Conservation (phyloP, 768 basidiomycete genomes). For the Suillus weaverae region DNA sequence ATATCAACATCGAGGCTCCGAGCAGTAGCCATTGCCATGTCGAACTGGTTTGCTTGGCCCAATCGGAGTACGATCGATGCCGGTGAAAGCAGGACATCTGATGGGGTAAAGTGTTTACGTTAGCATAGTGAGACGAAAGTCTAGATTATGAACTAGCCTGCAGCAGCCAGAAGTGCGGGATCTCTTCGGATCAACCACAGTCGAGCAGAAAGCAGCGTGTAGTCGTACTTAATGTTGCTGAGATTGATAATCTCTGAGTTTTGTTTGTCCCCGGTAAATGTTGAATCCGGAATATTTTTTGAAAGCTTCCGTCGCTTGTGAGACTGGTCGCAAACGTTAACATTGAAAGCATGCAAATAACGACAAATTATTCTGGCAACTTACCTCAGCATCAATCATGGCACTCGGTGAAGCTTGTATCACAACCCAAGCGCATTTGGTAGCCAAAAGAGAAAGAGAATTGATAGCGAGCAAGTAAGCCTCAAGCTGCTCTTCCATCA, state of each 20-base stretch:
- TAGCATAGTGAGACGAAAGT: background rate
- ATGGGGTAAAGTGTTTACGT: slow-evolving; percentile 21
- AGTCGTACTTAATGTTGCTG: slow-evolving; percentile 76
- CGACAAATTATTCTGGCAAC: slow-evolving; percentile 18
- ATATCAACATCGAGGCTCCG: slow-evolving; percentile 80
- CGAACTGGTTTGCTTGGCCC: slow-evolving; percentile 77
- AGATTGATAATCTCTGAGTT: slow-evolving; percentile 81
- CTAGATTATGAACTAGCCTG: slow-evolving; percentile 50
- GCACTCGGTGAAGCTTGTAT: slow-evolving; percentile 55
- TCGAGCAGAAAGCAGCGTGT: slow-evolving; percentile 73
- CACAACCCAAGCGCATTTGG: slow-evolving; percentile 81
- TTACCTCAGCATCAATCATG: slow-evolving; percentile 47
- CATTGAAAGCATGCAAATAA: slow-evolving; percentile 15
- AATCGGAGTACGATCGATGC: slow-evolving; percentile 73
- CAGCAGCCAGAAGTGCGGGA: slow-evolving; percentile 56
- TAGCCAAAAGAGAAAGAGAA: slow-evolving; percentile 78
- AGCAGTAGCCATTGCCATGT: slow-evolving; percentile 75
- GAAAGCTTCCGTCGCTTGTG: slow-evolving; percentile 73
- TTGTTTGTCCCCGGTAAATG: slow-evolving; percentile 58
- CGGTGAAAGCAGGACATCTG: slow-evolving; percentile 57
- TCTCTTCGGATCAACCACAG: slow-evolving; percentile 73
- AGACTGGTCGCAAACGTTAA: slow-evolving; percentile 41
- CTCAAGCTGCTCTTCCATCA: slow-evolving; percentile 71
- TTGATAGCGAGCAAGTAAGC: slow-evolving; percentile 88
- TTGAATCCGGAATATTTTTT: slow-evolving; percentile 75